Percentiles rank a stretch among this genome's conserved stretches.
These are phyloP conservation scores for Parasarocladium wereldwijsianum DNA, from an alignment of 2,329 filamentous ascomycete species.

Conservation along the genomic window DNA sequence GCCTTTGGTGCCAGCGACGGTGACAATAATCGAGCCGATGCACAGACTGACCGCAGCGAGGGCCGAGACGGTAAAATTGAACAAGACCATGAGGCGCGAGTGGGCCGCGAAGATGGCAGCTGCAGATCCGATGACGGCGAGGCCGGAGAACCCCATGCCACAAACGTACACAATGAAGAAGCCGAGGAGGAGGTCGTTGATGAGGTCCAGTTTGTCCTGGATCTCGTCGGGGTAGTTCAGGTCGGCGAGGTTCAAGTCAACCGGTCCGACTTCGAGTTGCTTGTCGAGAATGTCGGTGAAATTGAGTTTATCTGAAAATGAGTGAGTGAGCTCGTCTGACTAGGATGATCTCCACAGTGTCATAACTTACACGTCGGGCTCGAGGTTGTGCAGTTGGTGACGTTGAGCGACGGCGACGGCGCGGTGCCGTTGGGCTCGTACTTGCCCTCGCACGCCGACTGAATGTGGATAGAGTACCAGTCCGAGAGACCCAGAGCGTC, in stretches of 20 bases:
- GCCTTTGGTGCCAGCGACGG: slow-evolving; percentile 24
- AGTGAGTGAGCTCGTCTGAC: neutral
- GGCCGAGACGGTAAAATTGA: slow-evolving; percentile 22
- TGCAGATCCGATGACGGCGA: slow-evolving; percentile 25
- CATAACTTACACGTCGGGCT: slow-evolving; percentile 22
- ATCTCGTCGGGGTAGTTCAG: slow-evolving; percentile 30
- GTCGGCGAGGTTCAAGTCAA: slow-evolving; percentile 27
- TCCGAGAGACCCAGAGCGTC: slow-evolving; percentile 30
- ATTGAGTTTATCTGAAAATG: slow-evolving; percentile 24
- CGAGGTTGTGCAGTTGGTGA: slow-evolving; percentile 28
- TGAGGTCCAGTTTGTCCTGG: slow-evolving; percentile 29
- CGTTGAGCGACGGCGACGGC: slow-evolving; percentile 21
- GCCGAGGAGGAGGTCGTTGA: slow-evolving; percentile 32
- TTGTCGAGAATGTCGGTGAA: slow-evolving; percentile 30
- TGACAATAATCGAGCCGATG: slow-evolving; percentile 27
- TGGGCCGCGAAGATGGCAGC: slow-evolving; percentile 19
- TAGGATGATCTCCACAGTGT: neutral
- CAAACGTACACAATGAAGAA: slow-evolving; percentile 35
- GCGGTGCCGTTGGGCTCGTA: slow-evolving; percentile 28
- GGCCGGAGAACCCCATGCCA: slow-evolving; percentile 23
- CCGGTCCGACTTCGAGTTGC: slow-evolving; percentile 28
- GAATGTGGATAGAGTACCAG: slow-evolving; percentile 37
- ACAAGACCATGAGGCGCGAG: slow-evolving; percentile 12
- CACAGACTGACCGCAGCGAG: slow-evolving; percentile 22
- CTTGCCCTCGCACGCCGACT: slow-evolving; percentile 30